A percentile compares a stretch with the other conserved stretches of the same genome.
Evolutionary conservation across 2,329 filamentous ascomycete species (phyloP).

Genomic region (Aspergillus persii): DNA sequence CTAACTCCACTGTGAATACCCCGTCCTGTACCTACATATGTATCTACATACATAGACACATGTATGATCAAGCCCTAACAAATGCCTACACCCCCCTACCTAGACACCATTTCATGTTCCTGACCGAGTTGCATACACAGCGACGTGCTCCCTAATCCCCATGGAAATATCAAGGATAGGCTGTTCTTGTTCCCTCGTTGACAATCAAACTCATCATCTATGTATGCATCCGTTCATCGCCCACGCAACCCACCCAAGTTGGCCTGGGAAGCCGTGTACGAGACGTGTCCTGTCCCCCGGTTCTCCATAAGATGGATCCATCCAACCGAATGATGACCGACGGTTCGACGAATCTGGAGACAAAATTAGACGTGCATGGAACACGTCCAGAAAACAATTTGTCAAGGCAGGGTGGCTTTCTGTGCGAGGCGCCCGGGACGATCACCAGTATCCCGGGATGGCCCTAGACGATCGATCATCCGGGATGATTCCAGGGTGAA

Average conservation of each 20-base stretch:
- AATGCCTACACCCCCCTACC: not conserved
- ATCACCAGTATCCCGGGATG: slow-evolving; percentile 16
- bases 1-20: not conserved
- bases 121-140: not conserved
- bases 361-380: slow-evolving; percentile 7
- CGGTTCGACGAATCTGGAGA: not conserved
- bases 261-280: not conserved
- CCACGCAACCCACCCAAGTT: not conserved
- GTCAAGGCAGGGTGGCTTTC: slow-evolving; percentile 12
- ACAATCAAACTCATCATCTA: not conserved
- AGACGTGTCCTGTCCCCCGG: not conserved
- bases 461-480: slow-evolving; percentile 14
- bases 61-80: not conserved
- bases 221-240: slow-evolving; percentile 1
- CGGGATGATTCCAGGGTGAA: slow-evolving; percentile 6
- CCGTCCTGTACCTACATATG: not conserved
- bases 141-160: not conserved
- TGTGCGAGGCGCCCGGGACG: slow-evolving; percentile 13
- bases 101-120: not conserved
- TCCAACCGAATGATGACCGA: too few relatives aligned
- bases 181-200: not conserved
- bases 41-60: not conserved
- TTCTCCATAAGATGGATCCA: not conserved
- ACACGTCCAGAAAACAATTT: slow-evolving; percentile 21
- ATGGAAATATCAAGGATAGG: not conserved